A percentile compares a stretch with the other conserved stretches of the same genome.
Conservation (phyloP, 2,329 filamentous ascomycete species). For the Aspergillus japonicus region DNA sequence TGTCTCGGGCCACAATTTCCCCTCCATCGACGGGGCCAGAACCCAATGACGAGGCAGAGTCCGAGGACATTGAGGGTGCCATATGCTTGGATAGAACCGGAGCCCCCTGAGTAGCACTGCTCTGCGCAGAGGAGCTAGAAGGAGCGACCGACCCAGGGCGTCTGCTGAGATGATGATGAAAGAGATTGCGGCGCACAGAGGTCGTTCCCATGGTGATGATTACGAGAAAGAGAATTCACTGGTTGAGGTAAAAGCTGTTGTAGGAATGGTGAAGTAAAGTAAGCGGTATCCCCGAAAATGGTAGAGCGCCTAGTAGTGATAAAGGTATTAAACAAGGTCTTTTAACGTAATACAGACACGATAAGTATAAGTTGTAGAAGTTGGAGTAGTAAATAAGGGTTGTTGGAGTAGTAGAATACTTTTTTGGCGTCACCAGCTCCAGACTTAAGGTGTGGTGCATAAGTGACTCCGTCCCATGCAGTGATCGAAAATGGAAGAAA, state of each 20-base stretch:
- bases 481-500: too few species aligned
- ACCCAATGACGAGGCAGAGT: conserved; percentile 22
- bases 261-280: neutral
- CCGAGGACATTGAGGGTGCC: conserved; percentile 21
- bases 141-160: conserved; percentile 38
- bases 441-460: too few species aligned
- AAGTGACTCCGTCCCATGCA: too few species aligned
- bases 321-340: too few species aligned
- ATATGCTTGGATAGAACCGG: conserved; percentile 27
- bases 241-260: neutral
- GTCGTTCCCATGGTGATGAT: conserved; percentile 25
- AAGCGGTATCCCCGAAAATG: neutral
- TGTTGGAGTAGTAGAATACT: neutral
- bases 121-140: conserved; percentile 20
- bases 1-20: conserved; percentile 52
- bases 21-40: conserved; percentile 33
- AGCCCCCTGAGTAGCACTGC: conserved; percentile 15
- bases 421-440: too few species aligned
- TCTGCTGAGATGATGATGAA: conserved; percentile 45
- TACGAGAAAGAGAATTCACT: neutral
- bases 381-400: neutral
- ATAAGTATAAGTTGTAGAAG: too few species aligned
- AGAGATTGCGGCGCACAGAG: conserved; percentile 46
- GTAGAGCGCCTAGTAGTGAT: neutral
- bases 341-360: too few species aligned